Base-by-base conservation (phyloP, 805 yeast genomes). In the Starmerella roubikii region DNA sequence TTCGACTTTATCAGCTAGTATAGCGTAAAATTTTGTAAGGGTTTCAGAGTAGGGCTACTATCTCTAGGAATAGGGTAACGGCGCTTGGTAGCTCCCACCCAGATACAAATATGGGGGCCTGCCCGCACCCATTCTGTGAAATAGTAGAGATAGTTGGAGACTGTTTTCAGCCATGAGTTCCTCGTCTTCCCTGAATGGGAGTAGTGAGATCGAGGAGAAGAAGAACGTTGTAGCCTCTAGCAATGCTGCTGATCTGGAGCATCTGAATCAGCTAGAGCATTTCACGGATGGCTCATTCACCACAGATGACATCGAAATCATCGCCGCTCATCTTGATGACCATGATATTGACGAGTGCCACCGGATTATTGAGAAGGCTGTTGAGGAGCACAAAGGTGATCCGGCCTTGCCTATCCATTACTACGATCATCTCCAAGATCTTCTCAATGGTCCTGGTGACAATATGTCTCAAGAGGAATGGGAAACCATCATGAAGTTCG, bases 351-450 rank as follows among this genome's bases (percentile, higher is more conserved):
- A 58, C 3, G 69, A 67, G 26, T 64, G 72, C 0, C 28, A 63
- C 0, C 56, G 56, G 4, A 61, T 70, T 29, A 51, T 74, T 32
- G 50, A 53, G 22, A 55, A 60, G 16, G 65, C 69, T 6, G 44
- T 65, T 4, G 59, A 48, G 1, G 61, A 65, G 15, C 74, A 70
- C 46, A 48, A 48, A 4, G 65, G 61, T 37, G 78, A 73, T 51
- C 64, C 66, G 23, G 69, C 70, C 48, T 60, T 72, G 41, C 66
- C 69, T 10, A 45, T 39, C 2, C 54, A 47, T 1, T 66, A 64
- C 33, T 60, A 61, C 45, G 55, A 53, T 3, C 59, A 60, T 37
- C 55, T 68, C 32, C 39, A 47, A 34, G 42, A 36, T 5, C 51
- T 64, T 7, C 47, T 55, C 1, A 19, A 32, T 1, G 43, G 42